Percentiles rank a stretch among this genome's conserved stretches.
phyloP scores from a whole-genome alignment of 306 rosid species.

The Prunus davidiana region DNA sequence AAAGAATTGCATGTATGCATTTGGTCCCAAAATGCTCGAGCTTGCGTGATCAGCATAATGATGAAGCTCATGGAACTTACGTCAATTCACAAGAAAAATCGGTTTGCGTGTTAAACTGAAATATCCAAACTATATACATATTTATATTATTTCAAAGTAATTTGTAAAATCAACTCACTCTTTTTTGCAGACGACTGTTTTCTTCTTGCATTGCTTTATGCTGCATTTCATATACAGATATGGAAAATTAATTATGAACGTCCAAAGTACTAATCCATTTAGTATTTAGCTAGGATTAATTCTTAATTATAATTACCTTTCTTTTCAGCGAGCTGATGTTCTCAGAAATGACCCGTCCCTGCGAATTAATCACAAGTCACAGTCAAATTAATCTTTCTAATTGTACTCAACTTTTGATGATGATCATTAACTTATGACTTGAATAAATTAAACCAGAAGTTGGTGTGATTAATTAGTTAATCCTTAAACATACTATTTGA shows the following conservation, averaged over 20 bases:
- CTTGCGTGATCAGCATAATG: too few species aligned
- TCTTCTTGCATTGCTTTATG: conserved; percentile 36
- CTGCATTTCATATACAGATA: conserved; percentile 6
- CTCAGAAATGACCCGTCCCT: conserved; percentile 40
- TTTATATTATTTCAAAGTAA: too few species aligned
- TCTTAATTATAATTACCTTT: conserved; percentile 21
- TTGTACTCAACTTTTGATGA: not conserved
- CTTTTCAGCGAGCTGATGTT: conserved; percentile 30
- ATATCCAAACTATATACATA: not conserved
- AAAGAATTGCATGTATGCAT: too few species aligned
- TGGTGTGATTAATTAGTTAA: not conserved
- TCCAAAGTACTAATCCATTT: not conserved
- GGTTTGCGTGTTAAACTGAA: too few species aligned
- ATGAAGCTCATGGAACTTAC: too few species aligned
- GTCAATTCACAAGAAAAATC: too few species aligned
- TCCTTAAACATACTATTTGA: conserved; percentile 22
- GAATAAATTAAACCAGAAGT: not conserved
- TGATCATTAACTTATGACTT: not conserved
- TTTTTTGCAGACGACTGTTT: conserved; percentile 33
- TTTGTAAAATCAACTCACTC: conserved; percentile 23
- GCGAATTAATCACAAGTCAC: not conserved
- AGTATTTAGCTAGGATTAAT: too few species aligned
- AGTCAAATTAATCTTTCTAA: too few species aligned
- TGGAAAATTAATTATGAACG: not conserved
- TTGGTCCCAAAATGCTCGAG: too few species aligned